Evolutionary conservation across 441 rosid genomes (phyloP), one percentile per base, ranked within the genome.

Genomic region (Pelargonium myrrhifolium): DNA sequence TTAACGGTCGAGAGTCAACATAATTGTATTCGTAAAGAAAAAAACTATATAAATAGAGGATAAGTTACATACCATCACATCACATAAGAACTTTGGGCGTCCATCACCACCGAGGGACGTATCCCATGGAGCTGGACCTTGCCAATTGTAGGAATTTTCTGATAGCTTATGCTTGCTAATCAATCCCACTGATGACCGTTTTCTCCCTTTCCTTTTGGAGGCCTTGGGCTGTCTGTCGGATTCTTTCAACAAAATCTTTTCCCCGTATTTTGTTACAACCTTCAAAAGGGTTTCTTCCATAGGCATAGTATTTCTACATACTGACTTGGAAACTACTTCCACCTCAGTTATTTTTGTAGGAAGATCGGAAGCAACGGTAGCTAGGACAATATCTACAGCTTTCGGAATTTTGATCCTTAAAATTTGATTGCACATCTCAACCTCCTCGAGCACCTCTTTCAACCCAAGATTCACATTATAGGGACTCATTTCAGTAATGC

Each of bases 121-220:
- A 75, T 87, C 96, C 97, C 97, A 93, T 64, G 96, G 94, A 7
- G 93, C 85, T n/a, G 82, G 86, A 6, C 89, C 91, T 82, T 84
- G 84, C 93, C 94, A 93, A 65, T 83, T 86, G 39, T 62, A 70
- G 60, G 62, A 68, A 73, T 68, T 65, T 49, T 77, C 81, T 42
- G 76, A 65, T 59, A 64, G 74, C 62, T 78, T 85, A 65, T 76
- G 79, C 77, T 80, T 74, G 72, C 68, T 39, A 71, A 62, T 71
- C 49, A 74, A 65, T 71, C 61, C 69, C 22, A 70, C 31, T 1
- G 77, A 47, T 1, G 82, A 68, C 62, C 71, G 71, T 76, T 64
- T 81, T 75, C 74, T 86, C 62, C 84, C 87, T 82, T 83, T 90
- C 86, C 67, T 89, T 78, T 81, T 87, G 17, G 87, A 83, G 60